Base-by-base conservation (phyloP, 495 filamentous ascomycete species). In the Immersiella caudata region DNA sequence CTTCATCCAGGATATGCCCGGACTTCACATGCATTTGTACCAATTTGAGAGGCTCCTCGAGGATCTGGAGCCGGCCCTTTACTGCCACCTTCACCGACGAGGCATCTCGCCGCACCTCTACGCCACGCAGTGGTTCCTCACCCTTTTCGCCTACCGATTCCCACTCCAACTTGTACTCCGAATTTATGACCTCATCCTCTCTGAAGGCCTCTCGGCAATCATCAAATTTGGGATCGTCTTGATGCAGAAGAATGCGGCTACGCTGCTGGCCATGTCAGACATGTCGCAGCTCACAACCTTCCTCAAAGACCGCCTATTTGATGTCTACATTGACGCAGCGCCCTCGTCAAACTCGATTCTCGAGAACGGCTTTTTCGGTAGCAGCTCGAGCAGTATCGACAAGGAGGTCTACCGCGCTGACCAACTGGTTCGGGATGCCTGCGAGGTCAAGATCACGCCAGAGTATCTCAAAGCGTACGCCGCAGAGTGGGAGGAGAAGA, bases 51-150 rank as follows among this genome's bases (percentile, higher is more conserved):
- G 95, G 46, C 83, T 98, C 5, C 85, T 99, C 18, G 95, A 99
- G 79, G 95, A 99, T 73, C 80, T 94, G 50, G 94, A 98, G 71
- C 95, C 95, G 1, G 93, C 93, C 27, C 84, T 98, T 2, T 97
- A 95, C 78, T 98, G 95, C 76, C 95, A 99, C 79, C 87, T 99
- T 51, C 89, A 90, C 68, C 89, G 95, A 62, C 89, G 92, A 52
- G 89, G 91, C 25, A 95, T 98, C 46, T 89, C 89, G 51, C 93
- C 96, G 0, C 90, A 97, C 71, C 83, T 99, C 9, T 99, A 99
- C 75, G 95, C 95, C 52, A 98, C 95, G 0, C 95, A 98, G 76
- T 99, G 95, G 95, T 98, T 98, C 78, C 87, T 99, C 52, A 99
- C 95, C 6, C 85, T 99, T n/a, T 99, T 99, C 73, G 94, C 95